Evolutionary conservation across 2,329 filamentous ascomycete species (phyloP).

Genomic region (Ilyonectria mors-panacis): DNA sequence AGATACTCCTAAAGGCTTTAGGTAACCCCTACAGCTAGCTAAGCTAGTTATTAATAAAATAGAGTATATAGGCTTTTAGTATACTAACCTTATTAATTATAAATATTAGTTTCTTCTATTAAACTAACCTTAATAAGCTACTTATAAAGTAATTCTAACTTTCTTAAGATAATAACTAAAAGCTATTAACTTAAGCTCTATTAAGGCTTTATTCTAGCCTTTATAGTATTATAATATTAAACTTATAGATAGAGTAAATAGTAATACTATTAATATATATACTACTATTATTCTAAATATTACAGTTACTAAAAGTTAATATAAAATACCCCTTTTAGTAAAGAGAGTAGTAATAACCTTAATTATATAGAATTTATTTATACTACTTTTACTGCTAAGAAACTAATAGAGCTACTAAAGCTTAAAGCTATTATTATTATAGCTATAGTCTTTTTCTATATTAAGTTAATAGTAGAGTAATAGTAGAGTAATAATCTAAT

Average conservation of each 20-base stretch:
- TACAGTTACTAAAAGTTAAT: no score
- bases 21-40: not conserved
- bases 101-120: no score
- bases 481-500: not conserved
- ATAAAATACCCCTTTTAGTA: not conserved
- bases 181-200: no score
- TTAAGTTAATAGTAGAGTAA: not conserved
- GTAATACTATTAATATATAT: no score
- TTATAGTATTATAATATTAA: not conserved
- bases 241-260: no score
- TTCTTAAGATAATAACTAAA: not conserved
- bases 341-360: constrained; percentile 20
- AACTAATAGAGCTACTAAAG: not conserved
- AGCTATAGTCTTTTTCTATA: not conserved
- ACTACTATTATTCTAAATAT: no score
- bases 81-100: not conserved
- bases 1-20: not conserved
- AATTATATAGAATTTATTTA: constrained; percentile 29
- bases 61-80: not conserved
- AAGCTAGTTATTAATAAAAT: not conserved
- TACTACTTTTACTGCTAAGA: constrained; percentile 28
- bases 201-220: no score
- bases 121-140: not conserved
- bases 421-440: not conserved
- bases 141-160: not conserved